phyloP scores from a whole-genome alignment of 257 asterid species.

The Forsythia suspensa region DNA sequence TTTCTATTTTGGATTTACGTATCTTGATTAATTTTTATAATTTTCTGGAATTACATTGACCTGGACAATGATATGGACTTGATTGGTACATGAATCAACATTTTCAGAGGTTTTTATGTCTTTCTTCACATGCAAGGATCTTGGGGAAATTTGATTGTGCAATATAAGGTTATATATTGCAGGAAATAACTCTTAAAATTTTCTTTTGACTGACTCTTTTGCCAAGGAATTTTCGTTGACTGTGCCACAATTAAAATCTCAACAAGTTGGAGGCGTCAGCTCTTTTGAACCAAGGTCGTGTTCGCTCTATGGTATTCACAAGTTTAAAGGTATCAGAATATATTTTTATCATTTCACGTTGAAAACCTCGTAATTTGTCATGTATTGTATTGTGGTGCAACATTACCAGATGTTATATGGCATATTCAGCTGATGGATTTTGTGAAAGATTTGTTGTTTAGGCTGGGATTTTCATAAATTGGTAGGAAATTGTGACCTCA shows the following conservation, averaged over 20 bases:
- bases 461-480: background rate
- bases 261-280: background rate
- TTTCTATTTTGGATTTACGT: background rate
- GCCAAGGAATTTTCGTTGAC: background rate
- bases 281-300: background rate
- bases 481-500: background rate
- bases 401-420: background rate
- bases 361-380: background rate
- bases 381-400: background rate
- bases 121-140: background rate
- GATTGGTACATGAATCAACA: background rate
- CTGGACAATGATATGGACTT: background rate
- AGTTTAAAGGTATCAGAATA: background rate
- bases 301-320: background rate
- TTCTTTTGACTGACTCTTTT: background rate
- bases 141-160: background rate
- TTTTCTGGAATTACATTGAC: background rate
- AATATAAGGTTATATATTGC: background rate
- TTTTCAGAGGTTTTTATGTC: background rate
- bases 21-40: background rate
- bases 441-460: background rate
- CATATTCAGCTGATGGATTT: background rate
- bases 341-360: background rate
- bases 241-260: background rate
- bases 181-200: background rate